phyloP scores from a whole-genome alignment of 805 yeast genomes.

The Candida anglica region DNA sequence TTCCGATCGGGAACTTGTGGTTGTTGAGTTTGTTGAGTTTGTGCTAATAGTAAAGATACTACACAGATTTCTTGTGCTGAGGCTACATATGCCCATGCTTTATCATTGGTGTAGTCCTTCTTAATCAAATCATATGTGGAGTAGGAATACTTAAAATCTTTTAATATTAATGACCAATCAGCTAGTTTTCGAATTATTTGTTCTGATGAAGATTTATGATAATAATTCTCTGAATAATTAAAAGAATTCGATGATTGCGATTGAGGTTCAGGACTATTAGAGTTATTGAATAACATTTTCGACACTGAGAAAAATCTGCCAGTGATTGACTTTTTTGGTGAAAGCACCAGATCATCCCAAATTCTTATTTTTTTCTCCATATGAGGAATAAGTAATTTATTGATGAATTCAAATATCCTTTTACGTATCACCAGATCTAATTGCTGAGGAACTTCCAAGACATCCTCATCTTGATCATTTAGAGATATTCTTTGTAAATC shows the following conservation, averaged over 20 bases:
- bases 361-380: slow-evolving; percentile 77
- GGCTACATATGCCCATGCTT: slow-evolving; percentile 78
- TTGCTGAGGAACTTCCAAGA: slow-evolving; percentile 24
- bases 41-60: slow-evolving; percentile 62
- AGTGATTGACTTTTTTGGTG: slow-evolving; percentile 72
- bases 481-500: slow-evolving; percentile 38
- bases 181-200: slow-evolving; percentile 77
- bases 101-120: slow-evolving; percentile 71
- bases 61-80: slow-evolving; percentile 89
- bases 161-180: slow-evolving; percentile 88
- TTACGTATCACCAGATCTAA: slow-evolving; percentile 37
- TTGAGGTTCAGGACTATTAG: slow-evolving; percentile 7
- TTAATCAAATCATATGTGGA: slow-evolving; percentile 77
- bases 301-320: slow-evolving; percentile 69
- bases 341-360: slow-evolving; percentile 83
- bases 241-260: slow-evolving; percentile 23
- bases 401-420: slow-evolving; percentile 45
- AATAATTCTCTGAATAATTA: slow-evolving; percentile 52
- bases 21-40: slow-evolving; percentile 37
- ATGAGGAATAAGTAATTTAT: slow-evolving; percentile 62
- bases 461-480: not conserved
- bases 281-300: slow-evolving; percentile 47
- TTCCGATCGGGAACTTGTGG: slow-evolving; percentile 28
- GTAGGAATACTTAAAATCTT: slow-evolving; percentile 82
- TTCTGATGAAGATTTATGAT: slow-evolving; percentile 61